Conservation (phyloP, 257 asterid genomes). For the Osmanthus fragrans region DNA sequence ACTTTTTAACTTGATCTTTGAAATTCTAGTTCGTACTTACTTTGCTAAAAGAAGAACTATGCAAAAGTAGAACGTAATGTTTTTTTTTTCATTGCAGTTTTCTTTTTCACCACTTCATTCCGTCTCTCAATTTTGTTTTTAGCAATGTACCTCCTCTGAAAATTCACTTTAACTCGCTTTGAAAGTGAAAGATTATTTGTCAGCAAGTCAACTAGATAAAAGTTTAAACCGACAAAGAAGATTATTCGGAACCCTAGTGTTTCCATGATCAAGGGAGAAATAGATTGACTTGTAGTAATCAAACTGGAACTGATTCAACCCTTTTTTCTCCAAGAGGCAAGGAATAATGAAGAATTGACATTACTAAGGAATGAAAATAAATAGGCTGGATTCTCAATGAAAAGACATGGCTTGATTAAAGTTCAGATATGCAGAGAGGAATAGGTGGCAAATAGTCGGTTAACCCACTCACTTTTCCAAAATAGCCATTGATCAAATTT, state of each 20-base stretch:
- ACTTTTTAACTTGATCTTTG: too few species aligned
- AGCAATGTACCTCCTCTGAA: background rate
- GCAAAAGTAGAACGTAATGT: background rate
- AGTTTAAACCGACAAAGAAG: too few species aligned
- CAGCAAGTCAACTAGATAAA: too few species aligned
- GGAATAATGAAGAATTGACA: background rate
- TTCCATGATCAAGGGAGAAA: background rate
- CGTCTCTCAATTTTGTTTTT: too few species aligned
- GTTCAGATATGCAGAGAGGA: background rate
- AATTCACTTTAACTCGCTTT: background rate
- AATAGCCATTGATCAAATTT: too few species aligned
- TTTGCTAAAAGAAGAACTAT: too few species aligned
- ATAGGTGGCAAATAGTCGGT: too few species aligned
- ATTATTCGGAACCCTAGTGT: background rate
- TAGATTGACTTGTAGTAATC: background rate
- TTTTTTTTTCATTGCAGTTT: too few species aligned
- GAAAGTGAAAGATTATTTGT: too few species aligned
- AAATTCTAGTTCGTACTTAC: too few species aligned
- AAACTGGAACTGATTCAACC: background rate
- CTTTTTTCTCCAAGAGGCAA: background rate
- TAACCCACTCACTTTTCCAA: too few species aligned
- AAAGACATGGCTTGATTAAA: background rate
- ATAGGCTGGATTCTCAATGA: background rate
- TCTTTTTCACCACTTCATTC: background rate
- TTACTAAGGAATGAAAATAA: background rate